phyloP scores from a whole-genome alignment of 306 rosid species.

The Quillaja saponaria region DNA sequence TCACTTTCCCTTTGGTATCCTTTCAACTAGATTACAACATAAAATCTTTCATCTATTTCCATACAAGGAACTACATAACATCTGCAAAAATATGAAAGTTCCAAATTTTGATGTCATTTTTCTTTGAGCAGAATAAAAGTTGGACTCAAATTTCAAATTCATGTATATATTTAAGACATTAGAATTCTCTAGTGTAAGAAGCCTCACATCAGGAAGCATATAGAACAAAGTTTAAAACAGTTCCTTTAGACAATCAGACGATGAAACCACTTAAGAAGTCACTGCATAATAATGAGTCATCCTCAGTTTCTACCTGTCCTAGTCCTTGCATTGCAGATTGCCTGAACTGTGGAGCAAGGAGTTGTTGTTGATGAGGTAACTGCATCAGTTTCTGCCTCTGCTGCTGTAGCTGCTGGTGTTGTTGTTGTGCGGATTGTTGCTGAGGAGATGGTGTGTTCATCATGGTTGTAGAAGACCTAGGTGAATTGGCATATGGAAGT shows the following conservation, averaged over 20 bases:
- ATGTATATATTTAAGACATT: too few relatives aligned
- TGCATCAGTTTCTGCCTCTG: slow-evolving; percentile 78
- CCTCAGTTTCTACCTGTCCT: slow-evolving; percentile 61
- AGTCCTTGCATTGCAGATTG: slow-evolving; percentile 86
- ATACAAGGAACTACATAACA: background rate
- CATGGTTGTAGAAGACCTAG: slow-evolving; percentile 72
- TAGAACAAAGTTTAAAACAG: slow-evolving; percentile 7
- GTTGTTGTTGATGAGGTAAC: slow-evolving; percentile 76
- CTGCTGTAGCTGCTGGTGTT: slow-evolving; percentile 57
- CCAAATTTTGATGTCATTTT: background rate
- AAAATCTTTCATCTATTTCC: too few relatives aligned
- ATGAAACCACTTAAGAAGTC: slow-evolving; percentile 14
- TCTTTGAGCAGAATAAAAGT: slow-evolving; percentile 10
- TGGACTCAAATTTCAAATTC: background rate
- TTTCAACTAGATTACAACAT: background rate
- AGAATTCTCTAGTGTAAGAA: slow-evolving; percentile 1
- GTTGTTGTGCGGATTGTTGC: slow-evolving; percentile 73
- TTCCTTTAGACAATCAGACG: slow-evolving; percentile 16
- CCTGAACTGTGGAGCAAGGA: slow-evolving; percentile 82
- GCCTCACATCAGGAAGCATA: slow-evolving; percentile 12
- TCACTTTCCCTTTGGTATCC: background rate
- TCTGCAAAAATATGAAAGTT: background rate
- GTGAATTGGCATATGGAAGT: slow-evolving; percentile 89
- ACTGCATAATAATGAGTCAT: slow-evolving; percentile 9
- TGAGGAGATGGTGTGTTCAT: slow-evolving; percentile 98